These are phyloP conservation scores for Emmonsiellopsis sp. DNA, from an alignment of 2,329 filamentous ascomycete genomes.

Conservation along the genomic window DNA sequence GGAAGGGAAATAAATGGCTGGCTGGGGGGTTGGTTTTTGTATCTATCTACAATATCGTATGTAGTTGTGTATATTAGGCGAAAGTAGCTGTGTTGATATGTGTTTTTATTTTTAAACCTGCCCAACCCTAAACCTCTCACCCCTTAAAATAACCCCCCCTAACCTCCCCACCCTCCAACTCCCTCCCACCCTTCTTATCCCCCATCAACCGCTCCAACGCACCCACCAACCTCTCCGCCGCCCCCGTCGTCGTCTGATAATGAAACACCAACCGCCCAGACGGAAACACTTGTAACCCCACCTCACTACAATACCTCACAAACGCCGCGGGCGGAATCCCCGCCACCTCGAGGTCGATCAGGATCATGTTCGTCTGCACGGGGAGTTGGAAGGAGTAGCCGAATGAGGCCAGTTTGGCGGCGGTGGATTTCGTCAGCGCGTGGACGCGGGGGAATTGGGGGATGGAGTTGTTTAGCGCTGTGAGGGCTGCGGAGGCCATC, in stretches of 20 bases:
- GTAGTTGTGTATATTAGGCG: too few relatives aligned
- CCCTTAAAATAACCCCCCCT: slow-evolving; percentile 9
- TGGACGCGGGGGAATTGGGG: slow-evolving; percentile 17
- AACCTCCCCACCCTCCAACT: slow-evolving; percentile 10
- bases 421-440: slow-evolving; percentile 13
- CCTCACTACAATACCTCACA: slow-evolving; percentile 14
- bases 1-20: too few relatives aligned
- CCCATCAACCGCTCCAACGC: slow-evolving; percentile 15
- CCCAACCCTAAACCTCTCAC: not conserved
- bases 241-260: slow-evolving; percentile 18
- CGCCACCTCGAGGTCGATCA: slow-evolving; percentile 16
- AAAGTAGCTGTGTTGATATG: too few relatives aligned
- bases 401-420: slow-evolving; percentile 11
- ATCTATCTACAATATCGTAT: too few relatives aligned
- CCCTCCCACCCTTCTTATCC: slow-evolving; percentile 14
- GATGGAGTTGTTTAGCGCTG: slow-evolving; percentile 15
- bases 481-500: slow-evolving; percentile 19
- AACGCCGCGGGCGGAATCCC: slow-evolving; percentile 13
- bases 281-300: slow-evolving; percentile 14
- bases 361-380: slow-evolving; percentile 21
- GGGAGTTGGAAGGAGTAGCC: slow-evolving; percentile 17
- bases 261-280: slow-evolving; percentile 19
- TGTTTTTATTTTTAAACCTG: not conserved
- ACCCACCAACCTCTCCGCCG: slow-evolving; percentile 12
- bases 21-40: too few relatives aligned